A percentile compares a stretch with the other conserved stretches of the same genome.
These are phyloP conservation scores for Gardenia jasminoides DNA, from an alignment of 257 asterid species.

Conservation along the genomic window DNA sequence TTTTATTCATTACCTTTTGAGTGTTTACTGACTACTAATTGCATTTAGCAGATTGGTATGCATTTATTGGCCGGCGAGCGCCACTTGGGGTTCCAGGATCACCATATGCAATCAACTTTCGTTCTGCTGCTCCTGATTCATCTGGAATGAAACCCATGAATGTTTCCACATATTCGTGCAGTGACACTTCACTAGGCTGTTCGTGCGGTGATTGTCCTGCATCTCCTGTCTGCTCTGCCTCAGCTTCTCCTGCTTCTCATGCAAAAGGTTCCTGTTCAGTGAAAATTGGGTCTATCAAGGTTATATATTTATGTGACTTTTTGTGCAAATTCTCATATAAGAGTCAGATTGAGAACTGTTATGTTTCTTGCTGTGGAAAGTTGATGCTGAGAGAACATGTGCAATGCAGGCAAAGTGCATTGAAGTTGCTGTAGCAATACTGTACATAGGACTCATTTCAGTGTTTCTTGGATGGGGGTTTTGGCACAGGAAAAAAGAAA, in stretches of 20 bases:
- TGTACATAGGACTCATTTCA: conserved; percentile 68
- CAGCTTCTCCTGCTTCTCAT: conserved; percentile 62
- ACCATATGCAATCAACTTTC: conserved; percentile 79
- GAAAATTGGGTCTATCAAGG: conserved; percentile 80
- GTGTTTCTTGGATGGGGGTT: conserved; percentile 93
- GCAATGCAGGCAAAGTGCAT: conserved; percentile 84
- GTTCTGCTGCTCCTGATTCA: conserved; percentile 61
- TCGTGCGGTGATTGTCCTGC: conserved; percentile 99
- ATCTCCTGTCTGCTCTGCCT: conserved; percentile 63
- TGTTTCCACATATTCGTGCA: conserved; percentile 75
- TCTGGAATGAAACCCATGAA: conserved; percentile 92
- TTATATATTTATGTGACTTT: conserved; percentile 17
- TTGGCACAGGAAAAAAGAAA: conserved; percentile 56
- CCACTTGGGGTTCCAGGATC: conserved; percentile 81
- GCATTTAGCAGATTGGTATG: conserved; percentile 79
- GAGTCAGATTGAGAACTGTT: background rate
- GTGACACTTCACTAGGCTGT: conserved; percentile 92
- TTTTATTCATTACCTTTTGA: conserved; percentile 8
- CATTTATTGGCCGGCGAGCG: conserved; percentile 74
- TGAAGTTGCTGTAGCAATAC: conserved; percentile 73
- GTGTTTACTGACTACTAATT: conserved; percentile 24
- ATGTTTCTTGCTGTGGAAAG: conserved; percentile 1
- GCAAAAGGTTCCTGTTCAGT: conserved; percentile 74
- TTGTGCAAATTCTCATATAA: background rate
- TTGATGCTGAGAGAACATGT: background rate